These are phyloP conservation scores for Ogataea pilisensis DNA, from an alignment of 805 yeast species.

Conservation along the genomic window DNA sequence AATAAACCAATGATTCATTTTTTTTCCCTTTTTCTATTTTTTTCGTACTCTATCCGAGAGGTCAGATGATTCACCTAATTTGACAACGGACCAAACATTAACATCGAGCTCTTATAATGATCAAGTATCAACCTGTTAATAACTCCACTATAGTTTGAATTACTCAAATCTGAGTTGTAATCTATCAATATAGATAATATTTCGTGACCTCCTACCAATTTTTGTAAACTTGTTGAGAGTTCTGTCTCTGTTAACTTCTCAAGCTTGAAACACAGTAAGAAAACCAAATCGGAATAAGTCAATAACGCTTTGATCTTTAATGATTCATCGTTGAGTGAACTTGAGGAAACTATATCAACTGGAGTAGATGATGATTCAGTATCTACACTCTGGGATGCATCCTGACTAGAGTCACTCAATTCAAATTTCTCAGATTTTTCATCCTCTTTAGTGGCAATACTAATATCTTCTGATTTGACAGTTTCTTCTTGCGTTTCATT, in stretches of 20 bases:
- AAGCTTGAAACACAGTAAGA: slow-evolving; percentile 15
- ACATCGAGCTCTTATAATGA: slow-evolving; percentile 14
- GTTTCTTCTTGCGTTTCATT: too few relatives aligned
- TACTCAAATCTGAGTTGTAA: slow-evolving; percentile 7
- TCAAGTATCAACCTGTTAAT: slow-evolving; percentile 15
- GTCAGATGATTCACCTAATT: not conserved
- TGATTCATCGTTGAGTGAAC: not conserved
- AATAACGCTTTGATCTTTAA: slow-evolving; percentile 5
- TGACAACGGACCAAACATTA: slow-evolving; percentile 19
- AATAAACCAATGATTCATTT: too few relatives aligned
- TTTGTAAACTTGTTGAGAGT: too few relatives aligned
- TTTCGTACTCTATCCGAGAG: too few relatives aligned
- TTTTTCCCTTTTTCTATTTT: not conserved
- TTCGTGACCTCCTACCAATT: slow-evolving; percentile 3
- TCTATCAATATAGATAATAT: slow-evolving; percentile 2
- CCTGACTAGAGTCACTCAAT: not conserved
- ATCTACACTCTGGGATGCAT: too few relatives aligned
- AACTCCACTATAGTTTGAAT: slow-evolving; percentile 1
- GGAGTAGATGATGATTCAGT: not conserved
- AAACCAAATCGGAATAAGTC: slow-evolving; percentile 17
- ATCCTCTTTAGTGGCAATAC: too few relatives aligned
- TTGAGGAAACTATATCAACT: too few relatives aligned
- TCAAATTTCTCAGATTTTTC: not conserved
- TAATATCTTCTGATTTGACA: not conserved
- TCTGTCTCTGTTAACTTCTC: slow-evolving; percentile 4